Percentiles rank a stretch among this genome's conserved stretches.
phyloP scores from a whole-genome alignment of 345 rosid genomes.

The Zanthoxylum bungeanum region DNA sequence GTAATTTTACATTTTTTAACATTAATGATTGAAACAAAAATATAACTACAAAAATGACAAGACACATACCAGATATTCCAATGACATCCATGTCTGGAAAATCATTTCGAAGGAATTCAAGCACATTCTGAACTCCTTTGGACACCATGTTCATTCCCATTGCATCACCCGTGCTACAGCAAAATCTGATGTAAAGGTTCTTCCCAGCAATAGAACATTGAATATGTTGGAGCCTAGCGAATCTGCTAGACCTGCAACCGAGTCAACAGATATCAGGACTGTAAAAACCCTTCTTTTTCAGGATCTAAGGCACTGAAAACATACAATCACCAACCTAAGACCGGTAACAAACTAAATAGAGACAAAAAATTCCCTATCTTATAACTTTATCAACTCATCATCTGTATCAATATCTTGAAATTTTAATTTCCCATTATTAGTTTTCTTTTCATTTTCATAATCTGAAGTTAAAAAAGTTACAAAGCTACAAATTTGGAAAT shows the following conservation, averaged over 20 bases:
- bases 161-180: slow-evolving; percentile 87
- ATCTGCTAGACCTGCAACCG: slow-evolving; percentile 73
- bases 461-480: neutral
- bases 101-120: slow-evolving; percentile 66
- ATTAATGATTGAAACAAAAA: neutral
- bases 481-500: neutral
- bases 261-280: neutral
- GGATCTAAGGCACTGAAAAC: neutral
- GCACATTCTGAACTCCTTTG: slow-evolving; percentile 89
- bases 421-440: neutral
- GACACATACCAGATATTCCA: slow-evolving; percentile 63
- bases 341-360: neutral
- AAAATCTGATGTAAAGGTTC: slow-evolving; percentile 73
- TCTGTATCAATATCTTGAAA: neutral
- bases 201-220: slow-evolving; percentile 74
- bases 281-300: neutral
- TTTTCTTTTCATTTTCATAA: neutral
- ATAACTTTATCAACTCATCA: no score
- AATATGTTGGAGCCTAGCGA: slow-evolving; percentile 60
- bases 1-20: no score
- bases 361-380: no score
- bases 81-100: slow-evolving; percentile 89
- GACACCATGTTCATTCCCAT: slow-evolving; percentile 99
- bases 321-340: neutral
- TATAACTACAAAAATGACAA: neutral